Conservation (phyloP, 2,329 filamentous ascomycete genomes). For the Leptographium lundbergii region DNA sequence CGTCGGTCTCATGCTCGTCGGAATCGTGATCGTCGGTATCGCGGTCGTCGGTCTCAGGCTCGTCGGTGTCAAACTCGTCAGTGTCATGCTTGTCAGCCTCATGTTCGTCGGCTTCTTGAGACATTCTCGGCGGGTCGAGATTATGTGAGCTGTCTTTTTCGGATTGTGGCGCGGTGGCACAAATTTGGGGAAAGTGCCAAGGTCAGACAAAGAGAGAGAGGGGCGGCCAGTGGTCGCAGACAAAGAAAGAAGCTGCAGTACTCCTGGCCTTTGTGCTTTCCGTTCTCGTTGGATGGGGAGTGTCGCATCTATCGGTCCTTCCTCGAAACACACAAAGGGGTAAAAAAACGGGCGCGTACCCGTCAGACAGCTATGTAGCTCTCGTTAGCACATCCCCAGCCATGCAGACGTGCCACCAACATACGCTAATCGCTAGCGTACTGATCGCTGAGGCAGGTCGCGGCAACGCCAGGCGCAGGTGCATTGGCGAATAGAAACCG, state of each 20-base stretch:
- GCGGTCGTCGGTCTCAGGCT: too few species aligned
- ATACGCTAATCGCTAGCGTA: background rate
- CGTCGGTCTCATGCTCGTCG: too few species aligned
- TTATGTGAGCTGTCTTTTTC: background rate
- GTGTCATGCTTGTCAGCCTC: too few species aligned
- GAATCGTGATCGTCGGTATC: too few species aligned
- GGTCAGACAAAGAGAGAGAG: background rate
- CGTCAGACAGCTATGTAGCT: background rate
- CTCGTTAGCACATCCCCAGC: background rate
- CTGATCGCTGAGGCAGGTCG: background rate
- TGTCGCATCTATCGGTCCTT: background rate
- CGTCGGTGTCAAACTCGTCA: too few species aligned
- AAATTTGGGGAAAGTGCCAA: background rate
- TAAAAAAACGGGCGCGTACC: too few species aligned
- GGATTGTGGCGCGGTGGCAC: background rate
- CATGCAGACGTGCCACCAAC: background rate
- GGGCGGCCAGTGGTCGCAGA: background rate
- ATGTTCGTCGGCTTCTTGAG: too few species aligned
- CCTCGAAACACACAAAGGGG: background rate
- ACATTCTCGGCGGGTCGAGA: too few species aligned
- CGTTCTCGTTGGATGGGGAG: background rate
- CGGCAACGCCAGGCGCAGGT: background rate
- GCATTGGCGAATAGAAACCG: background rate
- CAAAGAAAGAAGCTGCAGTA: background rate
- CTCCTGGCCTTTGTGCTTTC: background rate